Conservation (phyloP, 768 basidiomycete genomes). For the Mycena leptocephala region DNA sequence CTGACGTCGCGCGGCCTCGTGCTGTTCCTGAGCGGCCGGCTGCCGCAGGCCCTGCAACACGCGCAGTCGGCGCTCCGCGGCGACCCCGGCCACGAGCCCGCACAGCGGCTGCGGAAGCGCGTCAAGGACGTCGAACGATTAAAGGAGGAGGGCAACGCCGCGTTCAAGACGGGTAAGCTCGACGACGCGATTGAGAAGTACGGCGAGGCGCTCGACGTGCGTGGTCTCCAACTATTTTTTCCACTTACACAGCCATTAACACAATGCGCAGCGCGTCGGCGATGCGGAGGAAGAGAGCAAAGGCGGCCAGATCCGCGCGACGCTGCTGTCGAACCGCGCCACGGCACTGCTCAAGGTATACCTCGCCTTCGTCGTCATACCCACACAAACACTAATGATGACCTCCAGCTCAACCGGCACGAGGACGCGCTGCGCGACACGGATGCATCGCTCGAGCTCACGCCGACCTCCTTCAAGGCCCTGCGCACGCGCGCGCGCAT, state of each 20-base stretch:
- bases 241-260: neutral
- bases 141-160: conserved; percentile 89
- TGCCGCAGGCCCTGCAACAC: conserved; percentile 83
- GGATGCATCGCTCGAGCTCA: conserved; percentile 74
- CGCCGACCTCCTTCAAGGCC: conserved; percentile 85
- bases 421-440: conserved; percentile 83
- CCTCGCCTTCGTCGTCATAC: too few relatives aligned
- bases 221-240: conserved; percentile 34
- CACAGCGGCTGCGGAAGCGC: conserved; percentile 80
- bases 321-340: conserved; percentile 87
- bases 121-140: conserved; percentile 87
- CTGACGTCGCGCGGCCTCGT: conserved; percentile 86
- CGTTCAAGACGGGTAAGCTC: conserved; percentile 77
- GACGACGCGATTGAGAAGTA: conserved; percentile 81
- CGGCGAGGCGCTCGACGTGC: conserved; percentile 78
- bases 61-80: conserved; percentile 79
- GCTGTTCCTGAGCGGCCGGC: conserved; percentile 80
- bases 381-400: too few relatives aligned
- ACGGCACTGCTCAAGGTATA: conserved; percentile 84
- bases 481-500: conserved; percentile 90
- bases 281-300: conserved; percentile 80
- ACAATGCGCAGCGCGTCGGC: conserved; percentile 72
- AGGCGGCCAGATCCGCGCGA: conserved; percentile 87
- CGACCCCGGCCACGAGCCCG: conserved; percentile 84
- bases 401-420: conserved; percentile 70